Evolutionary conservation across 169 alveolate genomes (phyloP).

Genomic region (Besnoitia besnoiti): DNA sequence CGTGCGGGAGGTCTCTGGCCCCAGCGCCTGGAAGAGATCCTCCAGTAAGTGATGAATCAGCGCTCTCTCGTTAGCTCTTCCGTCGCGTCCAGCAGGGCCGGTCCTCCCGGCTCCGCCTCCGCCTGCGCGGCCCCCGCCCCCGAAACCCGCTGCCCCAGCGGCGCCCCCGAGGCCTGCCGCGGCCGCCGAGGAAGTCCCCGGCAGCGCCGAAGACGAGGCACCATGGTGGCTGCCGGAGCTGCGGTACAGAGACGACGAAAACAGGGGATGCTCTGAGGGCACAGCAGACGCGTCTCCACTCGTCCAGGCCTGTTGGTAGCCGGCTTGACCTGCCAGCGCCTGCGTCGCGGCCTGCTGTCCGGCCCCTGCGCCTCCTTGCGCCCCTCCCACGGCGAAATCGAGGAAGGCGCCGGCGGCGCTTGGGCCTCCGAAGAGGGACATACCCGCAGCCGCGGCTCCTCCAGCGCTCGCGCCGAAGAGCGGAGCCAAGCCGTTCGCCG

Average conservation of each 20-base stretch:
- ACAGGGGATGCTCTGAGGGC: not conserved
- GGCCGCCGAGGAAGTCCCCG: not conserved
- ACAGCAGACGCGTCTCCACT: not conserved
- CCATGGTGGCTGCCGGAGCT: not conserved
- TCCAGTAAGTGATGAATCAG: not conserved
- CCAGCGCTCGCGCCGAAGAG: not conserved
- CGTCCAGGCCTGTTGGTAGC: not conserved
- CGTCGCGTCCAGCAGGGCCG: not conserved
- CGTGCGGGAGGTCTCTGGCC: not conserved
- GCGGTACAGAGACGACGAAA: not conserved
- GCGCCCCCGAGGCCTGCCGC: not conserved
- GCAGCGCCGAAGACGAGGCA: not conserved
- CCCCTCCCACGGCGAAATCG: not conserved
- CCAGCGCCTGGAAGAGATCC: not conserved
- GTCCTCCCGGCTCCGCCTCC: not conserved
- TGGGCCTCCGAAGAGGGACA: not conserved
- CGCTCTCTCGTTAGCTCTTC: not conserved
- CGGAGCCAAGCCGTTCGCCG: not conserved
- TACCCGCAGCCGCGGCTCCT: not conserved
- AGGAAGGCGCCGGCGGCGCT: not conserved
- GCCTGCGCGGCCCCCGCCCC: not conserved
- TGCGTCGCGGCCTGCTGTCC: not conserved
- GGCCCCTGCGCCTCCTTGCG: not conserved
- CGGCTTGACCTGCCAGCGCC: not conserved
- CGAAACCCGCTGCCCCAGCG: not conserved